A percentile compares a stretch with the other conserved stretches of the same genome.
These are phyloP conservation scores for Exophiala xenobiotica DNA, from an alignment of 2,329 filamentous ascomycete species.

Conservation along the genomic window DNA sequence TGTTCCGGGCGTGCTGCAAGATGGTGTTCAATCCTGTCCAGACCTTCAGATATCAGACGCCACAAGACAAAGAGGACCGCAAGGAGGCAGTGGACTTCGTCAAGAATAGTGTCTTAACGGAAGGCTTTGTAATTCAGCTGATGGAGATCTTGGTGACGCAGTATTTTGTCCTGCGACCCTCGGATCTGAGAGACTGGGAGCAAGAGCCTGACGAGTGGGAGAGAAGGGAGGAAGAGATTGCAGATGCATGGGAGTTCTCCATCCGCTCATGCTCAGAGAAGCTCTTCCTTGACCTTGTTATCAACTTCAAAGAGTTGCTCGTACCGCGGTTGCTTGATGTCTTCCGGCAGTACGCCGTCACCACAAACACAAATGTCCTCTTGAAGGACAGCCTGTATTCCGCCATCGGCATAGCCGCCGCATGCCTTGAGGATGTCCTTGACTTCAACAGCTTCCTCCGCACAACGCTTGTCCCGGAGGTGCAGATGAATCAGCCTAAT, in stretches of 20 bases:
- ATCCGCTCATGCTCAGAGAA: constrained; percentile 91
- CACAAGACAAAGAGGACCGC: constrained; percentile 74
- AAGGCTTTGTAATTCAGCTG: constrained; percentile 74
- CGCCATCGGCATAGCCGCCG: constrained; percentile 80
- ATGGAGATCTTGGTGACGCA: constrained; percentile 82
- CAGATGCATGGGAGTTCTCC: constrained; percentile 87
- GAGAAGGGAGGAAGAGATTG: constrained; percentile 77
- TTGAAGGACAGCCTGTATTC: constrained; percentile 94
- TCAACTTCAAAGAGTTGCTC: constrained; percentile 81
- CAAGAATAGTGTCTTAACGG: constrained; percentile 71
- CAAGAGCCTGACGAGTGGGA: constrained; percentile 97
- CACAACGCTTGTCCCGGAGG: constrained; percentile 73
- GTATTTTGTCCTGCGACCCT: constrained; percentile 82
- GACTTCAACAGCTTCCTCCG: constrained; percentile 81
- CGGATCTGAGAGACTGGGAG: constrained; percentile 88
- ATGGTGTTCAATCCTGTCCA: constrained; percentile 80
- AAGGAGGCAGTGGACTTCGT: constrained; percentile 66
- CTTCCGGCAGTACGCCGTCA: constrained; percentile 74
- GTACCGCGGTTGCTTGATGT: constrained; percentile 77
- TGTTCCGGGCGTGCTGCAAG: constrained; percentile 78
- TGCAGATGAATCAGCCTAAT: constrained; percentile 64
- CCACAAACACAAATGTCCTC: constrained; percentile 67
- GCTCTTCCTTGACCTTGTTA: constrained; percentile 85
- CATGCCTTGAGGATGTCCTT: constrained; percentile 69
- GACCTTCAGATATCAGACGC: constrained; percentile 78